Conservation (phyloP, 2,329 filamentous ascomycete species). For the Trichoderma sp. region DNA sequence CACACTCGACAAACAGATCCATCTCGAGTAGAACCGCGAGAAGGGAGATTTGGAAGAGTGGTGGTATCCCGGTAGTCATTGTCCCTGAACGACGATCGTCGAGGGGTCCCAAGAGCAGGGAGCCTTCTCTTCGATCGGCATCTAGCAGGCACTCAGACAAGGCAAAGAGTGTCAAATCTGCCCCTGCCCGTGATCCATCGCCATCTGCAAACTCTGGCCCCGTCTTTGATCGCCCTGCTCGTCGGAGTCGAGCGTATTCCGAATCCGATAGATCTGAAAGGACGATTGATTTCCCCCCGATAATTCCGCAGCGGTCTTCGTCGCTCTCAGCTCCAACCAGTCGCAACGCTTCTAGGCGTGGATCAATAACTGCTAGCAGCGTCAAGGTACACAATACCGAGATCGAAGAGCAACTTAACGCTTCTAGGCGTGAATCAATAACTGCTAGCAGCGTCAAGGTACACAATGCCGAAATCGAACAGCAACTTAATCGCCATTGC, state of each 20-base stretch:
- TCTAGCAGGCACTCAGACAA: conserved; percentile 56
- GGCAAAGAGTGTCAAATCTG: conserved; percentile 53
- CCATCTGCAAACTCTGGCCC: conserved; percentile 44
- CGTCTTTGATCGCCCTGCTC: conserved; percentile 42
- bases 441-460: conserved; percentile 5
- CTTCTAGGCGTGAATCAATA: conserved; percentile 50
- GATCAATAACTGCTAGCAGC: conserved; percentile 36
- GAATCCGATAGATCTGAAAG: conserved; percentile 52
- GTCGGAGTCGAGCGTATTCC: conserved; percentile 44
- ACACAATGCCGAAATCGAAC: not conserved
- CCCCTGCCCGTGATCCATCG: conserved; percentile 41
- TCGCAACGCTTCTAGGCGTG: conserved; percentile 53
- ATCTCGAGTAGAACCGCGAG: conserved; percentile 54
- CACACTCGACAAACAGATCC: conserved; percentile 49
- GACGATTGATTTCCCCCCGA: conserved; percentile 60
- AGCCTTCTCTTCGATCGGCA: conserved; percentile 59
- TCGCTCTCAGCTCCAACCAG: conserved; percentile 64
- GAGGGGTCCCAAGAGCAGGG: conserved; percentile 49
- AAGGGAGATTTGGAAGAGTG: conserved; percentile 58
- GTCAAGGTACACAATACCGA: not conserved
- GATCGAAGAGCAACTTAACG: conserved; percentile 29
- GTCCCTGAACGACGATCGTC: conserved; percentile 60
- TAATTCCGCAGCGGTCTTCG: conserved; percentile 56
- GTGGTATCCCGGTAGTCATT: conserved; percentile 61
- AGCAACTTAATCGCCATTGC: not conserved